Percentiles rank a stretch among this genome's conserved stretches.
These are phyloP conservation scores for Podaxis mareebaensis DNA, from an alignment of 768 basidiomycete species.

Conservation along the genomic window DNA sequence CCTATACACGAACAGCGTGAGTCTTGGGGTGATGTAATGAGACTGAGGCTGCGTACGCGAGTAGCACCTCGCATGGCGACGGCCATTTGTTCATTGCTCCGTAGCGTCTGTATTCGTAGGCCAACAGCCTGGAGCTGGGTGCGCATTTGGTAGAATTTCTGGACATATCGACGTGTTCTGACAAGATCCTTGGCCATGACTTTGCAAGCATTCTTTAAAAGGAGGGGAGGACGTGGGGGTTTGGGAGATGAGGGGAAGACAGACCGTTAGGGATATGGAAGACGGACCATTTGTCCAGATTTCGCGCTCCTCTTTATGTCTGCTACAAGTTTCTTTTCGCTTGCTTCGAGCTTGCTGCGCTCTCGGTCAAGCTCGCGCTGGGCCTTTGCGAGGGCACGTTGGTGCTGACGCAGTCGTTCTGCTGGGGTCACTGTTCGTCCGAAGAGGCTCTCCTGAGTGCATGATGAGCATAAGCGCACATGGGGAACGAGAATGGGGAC, in stretches of 20 bases:
- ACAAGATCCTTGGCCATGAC: conserved; percentile 99
- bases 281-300: conserved; percentile 84
- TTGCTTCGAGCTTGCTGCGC: conserved; percentile 88
- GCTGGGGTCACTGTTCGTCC: conserved; percentile 94
- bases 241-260: conserved; percentile 1
- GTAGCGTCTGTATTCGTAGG: conserved; percentile 91
- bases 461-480: conserved; percentile 2
- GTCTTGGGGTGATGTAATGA: conserved; percentile 11
- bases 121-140: conserved; percentile 97
- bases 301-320: conserved; percentile 98
- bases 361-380: conserved; percentile 98
- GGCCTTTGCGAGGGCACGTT: conserved; percentile 93
- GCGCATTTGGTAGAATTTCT: conserved; percentile 99
- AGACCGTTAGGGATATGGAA: conserved; percentile 1
- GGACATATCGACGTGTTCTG: conserved; percentile 90
- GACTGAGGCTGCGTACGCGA: conserved; percentile 57
- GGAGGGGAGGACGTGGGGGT: conserved; percentile 19
- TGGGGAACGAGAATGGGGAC: conserved; percentile 22
- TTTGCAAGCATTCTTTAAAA: conserved; percentile 89
- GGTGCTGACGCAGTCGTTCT: conserved; percentile 95
- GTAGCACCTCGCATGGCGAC: conserved; percentile 99
- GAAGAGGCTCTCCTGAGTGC: conserved; percentile 85
- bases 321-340: conserved; percentile 93
- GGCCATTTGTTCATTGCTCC: conserved; percentile 99
- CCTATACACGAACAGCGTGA: conserved; percentile 47